phyloP scores from a whole-genome alignment of 2,329 filamentous ascomycete species.

The Magnaporthiopsis incrustans region DNA sequence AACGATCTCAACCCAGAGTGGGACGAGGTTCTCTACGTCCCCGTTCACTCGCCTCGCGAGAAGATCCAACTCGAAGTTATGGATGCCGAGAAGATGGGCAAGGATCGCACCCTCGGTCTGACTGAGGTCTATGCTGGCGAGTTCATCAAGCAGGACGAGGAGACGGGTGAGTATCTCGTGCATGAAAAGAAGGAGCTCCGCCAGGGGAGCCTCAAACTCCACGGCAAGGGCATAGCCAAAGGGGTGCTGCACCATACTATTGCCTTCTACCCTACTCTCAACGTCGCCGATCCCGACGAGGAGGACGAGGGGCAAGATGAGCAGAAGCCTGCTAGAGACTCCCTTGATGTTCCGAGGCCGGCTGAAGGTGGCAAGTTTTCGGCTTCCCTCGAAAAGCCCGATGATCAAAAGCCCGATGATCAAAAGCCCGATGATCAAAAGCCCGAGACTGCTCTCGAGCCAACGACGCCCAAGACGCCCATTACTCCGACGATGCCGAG shows the following conservation, averaged over 20 bases:
- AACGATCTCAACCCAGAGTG: slow-evolving; percentile 94
- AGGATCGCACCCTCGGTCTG: slow-evolving; percentile 79
- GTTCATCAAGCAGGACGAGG: slow-evolving; percentile 63
- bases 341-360: slow-evolving; percentile 26
- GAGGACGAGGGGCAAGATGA: slow-evolving; percentile 52
- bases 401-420: slow-evolving; percentile 18
- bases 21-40: slow-evolving; percentile 92
- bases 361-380: slow-evolving; percentile 37
- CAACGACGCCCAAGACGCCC: slow-evolving; percentile 25
- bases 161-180: slow-evolving; percentile 72
- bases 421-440: slow-evolving; percentile 20
- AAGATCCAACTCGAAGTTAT: slow-evolving; percentile 87
- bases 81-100: slow-evolving; percentile 89
- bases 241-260: slow-evolving; percentile 75
- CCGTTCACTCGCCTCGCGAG: slow-evolving; percentile 77
- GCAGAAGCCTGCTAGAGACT: slow-evolving; percentile 12
- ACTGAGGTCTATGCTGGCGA: slow-evolving; percentile 71
- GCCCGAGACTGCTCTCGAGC: slow-evolving; percentile 13
- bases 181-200: slow-evolving; percentile 66
- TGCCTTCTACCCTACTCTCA: slow-evolving; percentile 84
- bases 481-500: slow-evolving; percentile 33
- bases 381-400: slow-evolving; percentile 23
- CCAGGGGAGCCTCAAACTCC: slow-evolving; percentile 62
- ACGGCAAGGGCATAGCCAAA: slow-evolving; percentile 66
- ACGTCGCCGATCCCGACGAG: slow-evolving; percentile 82